Base-by-base conservation (phyloP, 1,284 basidiomycete genomes). In the Ganoderma leucocontextum region DNA sequence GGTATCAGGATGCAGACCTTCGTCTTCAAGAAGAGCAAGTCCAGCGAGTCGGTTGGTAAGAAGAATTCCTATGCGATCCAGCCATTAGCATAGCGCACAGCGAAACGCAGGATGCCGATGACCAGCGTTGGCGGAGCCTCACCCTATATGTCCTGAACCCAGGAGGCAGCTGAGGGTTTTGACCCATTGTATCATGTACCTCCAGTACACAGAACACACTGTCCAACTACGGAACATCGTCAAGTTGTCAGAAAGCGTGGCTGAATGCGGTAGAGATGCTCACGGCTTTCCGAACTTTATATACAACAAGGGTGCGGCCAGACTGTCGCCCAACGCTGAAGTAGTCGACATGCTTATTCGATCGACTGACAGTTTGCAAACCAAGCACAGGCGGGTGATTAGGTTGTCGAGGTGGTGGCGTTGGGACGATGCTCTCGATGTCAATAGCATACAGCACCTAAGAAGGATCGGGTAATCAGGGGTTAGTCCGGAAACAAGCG, bases 261-360 rank as follows among this genome's bases (percentile, higher is more conserved):
- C 7, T n/a, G 22, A 41, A 25, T 42, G n/a, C 5, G 13, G 38
- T 6, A 25, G n/a, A 42, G 12, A 17, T 12, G 70, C 89, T 76
- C 81, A 96, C 95, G 66, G 95, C 94, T 82, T 93, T 96, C 82
- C 92, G 94, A 85, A 95, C 97, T 90, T 96, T 97, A 80, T 95
- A 98, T 61, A 98, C 91, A 7, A 99, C 91, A 25, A 98, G 83
- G 0, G 95, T 97, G 17, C 95, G 87, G 39, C 91, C 93, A 44
- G 90, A 87, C 52, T 97, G 85, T 66, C 90, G 91, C 22, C 97
- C 97, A 29, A 97, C 94, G 65, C 91, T 93, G 83, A 99, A 99
- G 82, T 97, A 98, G 66, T 94, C 90, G 7, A 99, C 95, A 74
- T 97, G 96, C 74, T 93, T 90, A 72, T 90, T 90, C 10, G 55